Evolutionary conservation across 192 early-diverging fungal genomes (phyloP), one percentile per base, ranked within the genome.

Genomic region (Coemansia reversa): DNA sequence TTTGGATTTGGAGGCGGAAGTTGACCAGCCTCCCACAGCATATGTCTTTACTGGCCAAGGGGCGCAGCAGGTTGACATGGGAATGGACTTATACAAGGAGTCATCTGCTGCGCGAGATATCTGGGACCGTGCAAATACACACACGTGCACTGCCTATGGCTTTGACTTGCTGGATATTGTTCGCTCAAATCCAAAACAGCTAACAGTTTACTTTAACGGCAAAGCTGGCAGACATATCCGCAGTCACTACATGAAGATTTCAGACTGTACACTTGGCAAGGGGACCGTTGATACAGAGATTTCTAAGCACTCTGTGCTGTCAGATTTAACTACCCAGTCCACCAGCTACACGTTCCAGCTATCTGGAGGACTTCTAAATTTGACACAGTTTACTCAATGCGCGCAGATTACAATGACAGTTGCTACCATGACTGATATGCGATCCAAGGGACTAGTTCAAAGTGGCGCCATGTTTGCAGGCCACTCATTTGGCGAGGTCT

Each of bases 21-120:
- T 98, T 24, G 92, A 93, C 53, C 95, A 98, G 81, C 88, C 92
- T 30, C 79, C 79, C 49, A 94, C 93, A 27, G 88, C 92, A 20
- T 98, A 94, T 55, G 89, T 97, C n/a, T 97, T 97, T 69, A 97
- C 95, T 45, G 95, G 95, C 48, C 95, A 97, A 66, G 95, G 95
- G 62, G 93, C 94, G 64, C 95, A 98, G 72, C 90, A 94, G 73
- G 84, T 87, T 29, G 93, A 92, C 60, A 94, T 98, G 95, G 95
- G 95, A 62, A 98, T 98, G 95, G 87, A 88, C 48, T 84, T 98
- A 19, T 98, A 96, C 69, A 81, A 82, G 30, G 83, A 87, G 53
- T 94, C 92, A 2, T 68, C 86, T 22, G 86, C 92, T 58, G 94
- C 95, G 32, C 87, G 86, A 60, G 84, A 83, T 18, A 84, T 96